phyloP scores from a whole-genome alignment of 176 grass and related monocot species.

The Chloris gayana region DNA sequence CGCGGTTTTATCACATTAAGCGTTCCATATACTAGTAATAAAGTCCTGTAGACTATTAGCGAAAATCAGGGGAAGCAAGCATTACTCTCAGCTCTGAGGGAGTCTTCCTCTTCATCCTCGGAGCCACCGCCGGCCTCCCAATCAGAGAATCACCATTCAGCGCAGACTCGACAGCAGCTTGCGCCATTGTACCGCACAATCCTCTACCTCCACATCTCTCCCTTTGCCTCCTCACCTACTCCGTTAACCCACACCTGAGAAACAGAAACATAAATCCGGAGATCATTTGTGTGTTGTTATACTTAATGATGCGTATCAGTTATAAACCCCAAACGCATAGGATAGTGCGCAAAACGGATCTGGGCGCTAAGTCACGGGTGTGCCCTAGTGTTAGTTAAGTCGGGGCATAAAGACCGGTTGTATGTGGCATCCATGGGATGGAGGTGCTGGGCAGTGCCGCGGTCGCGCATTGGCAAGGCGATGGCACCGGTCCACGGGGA shows the following conservation, averaged over 20 bases:
- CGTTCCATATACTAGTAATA: no score
- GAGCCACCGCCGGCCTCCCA: conserved; percentile 30
- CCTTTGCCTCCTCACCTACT: not conserved
- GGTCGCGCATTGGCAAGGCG: not conserved
- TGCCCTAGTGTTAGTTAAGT: not conserved
- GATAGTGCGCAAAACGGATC: not conserved
- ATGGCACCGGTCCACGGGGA: not conserved
- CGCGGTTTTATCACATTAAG: not conserved
- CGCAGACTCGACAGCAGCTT: conserved; percentile 59
- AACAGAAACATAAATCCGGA: not conserved
- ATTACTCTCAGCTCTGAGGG: conserved; percentile 79
- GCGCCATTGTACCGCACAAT: conserved; percentile 45
- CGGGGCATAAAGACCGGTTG: no score
- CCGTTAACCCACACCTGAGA: not conserved
- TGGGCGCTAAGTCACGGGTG: not conserved
- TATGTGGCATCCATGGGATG: not conserved
- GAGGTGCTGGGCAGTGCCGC: not conserved
- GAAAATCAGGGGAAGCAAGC: not conserved
- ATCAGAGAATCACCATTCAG: conserved; percentile 37
- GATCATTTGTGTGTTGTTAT: not conserved
- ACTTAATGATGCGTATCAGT: not conserved
- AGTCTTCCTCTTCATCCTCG: conserved; percentile 85
- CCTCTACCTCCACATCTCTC: conserved; percentile 39
- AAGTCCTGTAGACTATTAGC: not conserved
- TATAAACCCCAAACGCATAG: not conserved